Evolutionary conservation across 2,329 filamentous ascomycete species (phyloP).

Genomic region (Penicillium sp.): DNA sequence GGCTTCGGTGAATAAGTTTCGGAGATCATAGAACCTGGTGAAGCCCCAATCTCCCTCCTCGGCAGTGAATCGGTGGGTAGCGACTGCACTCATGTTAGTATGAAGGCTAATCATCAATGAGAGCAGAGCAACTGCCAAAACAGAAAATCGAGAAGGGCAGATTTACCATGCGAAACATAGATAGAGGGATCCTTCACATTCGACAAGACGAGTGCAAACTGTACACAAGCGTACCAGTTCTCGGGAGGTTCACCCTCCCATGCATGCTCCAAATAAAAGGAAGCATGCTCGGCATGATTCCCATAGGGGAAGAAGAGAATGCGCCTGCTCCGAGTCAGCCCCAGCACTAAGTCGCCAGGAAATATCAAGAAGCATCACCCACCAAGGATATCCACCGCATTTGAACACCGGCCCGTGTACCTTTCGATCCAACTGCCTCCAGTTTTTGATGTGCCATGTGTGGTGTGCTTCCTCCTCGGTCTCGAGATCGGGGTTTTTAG

Average conservation of each 20-base stretch:
- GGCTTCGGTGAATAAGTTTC: constrained; percentile 71
- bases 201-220: constrained; percentile 90
- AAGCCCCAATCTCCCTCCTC: constrained; percentile 99
- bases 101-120: background rate
- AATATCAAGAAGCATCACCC: constrained; percentile 35
- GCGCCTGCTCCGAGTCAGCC: constrained; percentile 55
- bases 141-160: background rate
- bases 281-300: constrained; percentile 89
- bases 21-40: constrained; percentile 87
- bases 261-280: constrained; percentile 94
- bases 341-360: background rate
- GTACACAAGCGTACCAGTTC: constrained; percentile 93
- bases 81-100: constrained; percentile 36
- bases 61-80: constrained; percentile 92
- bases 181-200: constrained; percentile 89
- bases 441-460: constrained; percentile 85
- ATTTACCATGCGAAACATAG: constrained; percentile 64
- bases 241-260: constrained; percentile 74
- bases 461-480: constrained; percentile 67
- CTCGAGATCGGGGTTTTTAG: constrained; percentile 71
- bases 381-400: constrained; percentile 84
- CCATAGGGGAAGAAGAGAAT: constrained; percentile 93
- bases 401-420: constrained; percentile 85
- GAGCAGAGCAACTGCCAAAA: background rate
- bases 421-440: constrained; percentile 69